Evolutionary conservation across 768 basidiomycete genomes (phyloP), one percentile per base, ranked within the genome.

Genomic region (Amanita thiersii): DNA sequence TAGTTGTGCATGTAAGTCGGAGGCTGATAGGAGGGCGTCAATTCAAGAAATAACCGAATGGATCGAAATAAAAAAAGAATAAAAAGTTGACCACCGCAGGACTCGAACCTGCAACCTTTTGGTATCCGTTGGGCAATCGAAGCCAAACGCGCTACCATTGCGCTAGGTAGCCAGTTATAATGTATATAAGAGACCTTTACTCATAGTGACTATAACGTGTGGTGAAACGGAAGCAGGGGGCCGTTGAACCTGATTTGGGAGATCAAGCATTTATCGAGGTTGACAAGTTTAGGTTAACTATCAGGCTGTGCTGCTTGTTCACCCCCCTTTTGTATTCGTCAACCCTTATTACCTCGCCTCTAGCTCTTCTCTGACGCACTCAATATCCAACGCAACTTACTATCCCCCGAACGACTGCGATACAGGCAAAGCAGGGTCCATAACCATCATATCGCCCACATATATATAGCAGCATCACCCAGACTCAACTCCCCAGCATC

Each of bases 61-160:
- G n/a, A n/a, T n/a, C n/a, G n/a, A n/a, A n/a, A n/a, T n/a, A n/a
- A 14, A 3, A 21, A 15, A 24, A 25, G 15, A 6, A 35, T 36
- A 43, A 50, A 52, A 53, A 55, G 47, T 56, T 84, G 83, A 85
- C 77, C 79, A 82, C 82, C 79, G 82, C 85, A 86, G 85, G 85
- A 84, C 82, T 87, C 83, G 85, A 87, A 87, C 86, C 85, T 87
- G 84, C 85, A 87, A 81, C 85, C 86, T 86, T 82, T 85, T 86
- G 85, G 84, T 87, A 48, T 66, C 42, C 77, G 62, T 65, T 62
- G 50, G 68, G 77, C 79, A 53, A 73, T 84, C 82, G 84, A 86
- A 86, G 83, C 83, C 83, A 86, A 84, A 86, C 82, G 84, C 84
- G 84, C 84, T 86, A 85, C 84, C 84, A 86, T 86, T 86, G 84